Conservation (phyloP, 2,329 filamentous ascomycete genomes). For the Alternaria brassicicola region DNA sequence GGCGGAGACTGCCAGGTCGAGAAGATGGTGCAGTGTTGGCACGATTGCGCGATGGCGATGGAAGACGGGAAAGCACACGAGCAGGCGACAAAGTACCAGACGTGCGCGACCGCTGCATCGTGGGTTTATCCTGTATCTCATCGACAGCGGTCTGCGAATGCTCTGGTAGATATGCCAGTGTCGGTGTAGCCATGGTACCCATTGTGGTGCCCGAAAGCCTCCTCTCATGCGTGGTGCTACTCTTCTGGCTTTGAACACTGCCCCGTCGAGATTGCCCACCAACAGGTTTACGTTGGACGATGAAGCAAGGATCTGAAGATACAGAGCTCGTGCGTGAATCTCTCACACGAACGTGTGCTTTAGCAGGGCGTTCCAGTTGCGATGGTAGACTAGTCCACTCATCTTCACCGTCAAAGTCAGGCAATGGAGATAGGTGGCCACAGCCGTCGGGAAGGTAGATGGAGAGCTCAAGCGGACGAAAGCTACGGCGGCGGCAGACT, state of each 20-base stretch:
- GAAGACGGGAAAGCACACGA: slow-evolving; percentile 38
- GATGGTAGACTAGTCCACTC: slow-evolving; percentile 33
- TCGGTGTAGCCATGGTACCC: slow-evolving; percentile 32
- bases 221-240: slow-evolving; percentile 26
- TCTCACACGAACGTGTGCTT: slow-evolving; percentile 42
- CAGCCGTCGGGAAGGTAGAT: slow-evolving; percentile 46
- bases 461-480: slow-evolving; percentile 49
- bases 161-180: slow-evolving; percentile 33
- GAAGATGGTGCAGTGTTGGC: slow-evolving; percentile 45
- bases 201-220: slow-evolving; percentile 31
- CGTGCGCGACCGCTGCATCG: slow-evolving; percentile 37
- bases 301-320: slow-evolving; percentile 35
- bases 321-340: slow-evolving; percentile 38
- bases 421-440: slow-evolving; percentile 47
- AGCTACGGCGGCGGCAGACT: slow-evolving; percentile 42
- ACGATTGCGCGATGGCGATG: slow-evolving; percentile 44
- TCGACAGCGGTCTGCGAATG: slow-evolving; percentile 29
- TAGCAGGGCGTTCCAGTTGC: slow-evolving; percentile 40
- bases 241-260: slow-evolving; percentile 39
- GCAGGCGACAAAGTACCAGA: slow-evolving; percentile 30
- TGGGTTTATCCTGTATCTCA: slow-evolving; percentile 26
- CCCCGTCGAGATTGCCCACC: slow-evolving; percentile 36
- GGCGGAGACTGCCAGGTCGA: slow-evolving; percentile 47
- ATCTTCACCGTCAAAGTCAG: slow-evolving; percentile 44
- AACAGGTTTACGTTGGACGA: slow-evolving; percentile 44